phyloP scores from a whole-genome alignment of 2,329 filamentous ascomycete species.

The Cladosporium sp. region DNA sequence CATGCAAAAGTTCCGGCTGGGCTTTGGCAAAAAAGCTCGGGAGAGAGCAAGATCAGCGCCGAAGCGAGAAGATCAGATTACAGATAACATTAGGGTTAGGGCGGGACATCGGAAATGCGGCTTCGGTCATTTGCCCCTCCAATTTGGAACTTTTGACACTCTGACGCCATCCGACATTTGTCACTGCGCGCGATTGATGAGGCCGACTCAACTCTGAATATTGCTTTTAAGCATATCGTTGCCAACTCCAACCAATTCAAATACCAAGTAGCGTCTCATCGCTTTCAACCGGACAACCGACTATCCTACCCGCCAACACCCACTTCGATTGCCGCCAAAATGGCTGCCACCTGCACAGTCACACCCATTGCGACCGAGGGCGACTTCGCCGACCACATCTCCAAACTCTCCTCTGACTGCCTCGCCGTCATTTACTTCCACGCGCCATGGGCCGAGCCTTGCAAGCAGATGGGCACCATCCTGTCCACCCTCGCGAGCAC shows the following conservation, averaged over 20 bases:
- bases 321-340: not conserved
- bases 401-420: conserved; percentile 66
- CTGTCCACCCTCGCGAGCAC: conserved; percentile 82
- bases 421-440: conserved; percentile 92
- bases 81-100: not conserved
- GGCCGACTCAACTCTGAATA: not conserved
- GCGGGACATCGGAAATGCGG: not conserved
- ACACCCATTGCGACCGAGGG: conserved; percentile 73
- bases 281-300: not conserved
- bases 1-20: conserved; percentile 5
- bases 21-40: conserved; percentile 5
- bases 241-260: not conserved
- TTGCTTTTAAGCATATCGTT: not conserved
- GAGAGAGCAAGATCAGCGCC: not conserved
- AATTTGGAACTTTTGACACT: conserved; percentile 5
- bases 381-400: conserved; percentile 71
- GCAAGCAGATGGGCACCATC: conserved; percentile 88
- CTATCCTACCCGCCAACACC: not conserved
- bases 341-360: conserved; percentile 53
- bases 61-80: conserved; percentile 7
- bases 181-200: conserved; percentile 3
- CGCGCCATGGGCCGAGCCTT: conserved; percentile 94
- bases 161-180: conserved; percentile 4
- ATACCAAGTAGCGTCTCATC: not conserved
- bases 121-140: not conserved